Evolutionary conservation across 495 filamentous ascomycete genomes (phyloP).

Genomic region (Pyrenula massariospora): DNA sequence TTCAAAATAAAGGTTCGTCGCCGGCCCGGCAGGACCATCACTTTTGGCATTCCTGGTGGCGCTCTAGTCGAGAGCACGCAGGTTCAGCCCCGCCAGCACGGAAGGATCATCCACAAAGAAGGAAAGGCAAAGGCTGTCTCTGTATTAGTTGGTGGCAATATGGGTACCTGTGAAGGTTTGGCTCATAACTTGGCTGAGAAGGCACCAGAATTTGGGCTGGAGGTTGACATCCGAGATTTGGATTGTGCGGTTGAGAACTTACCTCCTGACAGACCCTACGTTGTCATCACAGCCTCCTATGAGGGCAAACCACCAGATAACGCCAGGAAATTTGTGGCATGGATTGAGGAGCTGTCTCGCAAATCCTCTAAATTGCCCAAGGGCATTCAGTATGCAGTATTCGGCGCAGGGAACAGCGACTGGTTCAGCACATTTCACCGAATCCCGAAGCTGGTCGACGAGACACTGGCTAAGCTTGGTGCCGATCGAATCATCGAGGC

Average conservation of each 20-base stretch:
- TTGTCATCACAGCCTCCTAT: conserved; percentile 61
- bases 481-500: conserved; percentile 28
- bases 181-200: conserved; percentile 51
- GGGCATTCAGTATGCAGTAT: conserved; percentile 26
- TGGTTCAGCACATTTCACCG: conserved; percentile 51
- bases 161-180: conserved; percentile 63
- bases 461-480: conserved; percentile 27
- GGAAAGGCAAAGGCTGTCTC: background rate
- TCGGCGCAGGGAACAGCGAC: conserved; percentile 21
- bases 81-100: background rate
- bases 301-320: conserved; percentile 71
- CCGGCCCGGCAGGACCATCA: background rate
- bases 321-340: conserved; percentile 54
- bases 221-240: conserved; percentile 40
- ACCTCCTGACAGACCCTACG: conserved; percentile 47
- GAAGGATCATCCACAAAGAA: background rate
- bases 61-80: background rate
- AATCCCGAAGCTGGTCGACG: conserved; percentile 43
- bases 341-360: conserved; percentile 35
- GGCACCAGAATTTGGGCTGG: conserved; percentile 46
- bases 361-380: conserved; percentile 33
- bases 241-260: conserved; percentile 52
- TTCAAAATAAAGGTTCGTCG: conserved; percentile 1
- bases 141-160: conserved; percentile 45
- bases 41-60: background rate